Conservation (phyloP, 495 filamentous ascomycete genomes). For the Parachaetomium inaequale region DNA sequence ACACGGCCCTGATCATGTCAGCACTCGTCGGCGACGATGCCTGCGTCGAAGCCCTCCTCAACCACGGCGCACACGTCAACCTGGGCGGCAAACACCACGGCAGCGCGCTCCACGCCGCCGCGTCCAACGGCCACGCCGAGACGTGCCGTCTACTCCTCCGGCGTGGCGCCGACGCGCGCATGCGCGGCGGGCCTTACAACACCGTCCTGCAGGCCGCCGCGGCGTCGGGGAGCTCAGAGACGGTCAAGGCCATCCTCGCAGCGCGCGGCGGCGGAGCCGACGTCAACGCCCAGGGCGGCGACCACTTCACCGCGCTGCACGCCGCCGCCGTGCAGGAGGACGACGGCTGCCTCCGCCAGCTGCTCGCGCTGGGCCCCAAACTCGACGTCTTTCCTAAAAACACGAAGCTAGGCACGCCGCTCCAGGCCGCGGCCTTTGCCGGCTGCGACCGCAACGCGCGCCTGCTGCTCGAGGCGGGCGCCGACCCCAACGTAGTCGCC, state of each 20-base stretch:
- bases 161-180: neutral
- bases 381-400: neutral
- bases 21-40: constrained; percentile 1
- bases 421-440: neutral
- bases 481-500: neutral
- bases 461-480: neutral
- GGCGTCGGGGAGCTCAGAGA: neutral
- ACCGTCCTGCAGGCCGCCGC: neutral
- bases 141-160: neutral
- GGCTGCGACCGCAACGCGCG: neutral
- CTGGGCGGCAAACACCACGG: neutral
- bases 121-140: neutral
- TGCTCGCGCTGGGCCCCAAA: neutral
- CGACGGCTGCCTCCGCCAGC: neutral
- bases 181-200: neutral
- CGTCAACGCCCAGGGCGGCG: neutral
- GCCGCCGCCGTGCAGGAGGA: neutral
- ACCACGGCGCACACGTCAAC: neutral
- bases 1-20: neutral
- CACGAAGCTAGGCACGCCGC: neutral
- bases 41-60: neutral
- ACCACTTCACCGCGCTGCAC: neutral
- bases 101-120: neutral
- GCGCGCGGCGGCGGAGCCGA: neutral
- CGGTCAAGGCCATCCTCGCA: neutral